Base-by-base conservation (phyloP, 2,329 filamentous ascomycete species). In the Fusarium vanettenii region DNA sequence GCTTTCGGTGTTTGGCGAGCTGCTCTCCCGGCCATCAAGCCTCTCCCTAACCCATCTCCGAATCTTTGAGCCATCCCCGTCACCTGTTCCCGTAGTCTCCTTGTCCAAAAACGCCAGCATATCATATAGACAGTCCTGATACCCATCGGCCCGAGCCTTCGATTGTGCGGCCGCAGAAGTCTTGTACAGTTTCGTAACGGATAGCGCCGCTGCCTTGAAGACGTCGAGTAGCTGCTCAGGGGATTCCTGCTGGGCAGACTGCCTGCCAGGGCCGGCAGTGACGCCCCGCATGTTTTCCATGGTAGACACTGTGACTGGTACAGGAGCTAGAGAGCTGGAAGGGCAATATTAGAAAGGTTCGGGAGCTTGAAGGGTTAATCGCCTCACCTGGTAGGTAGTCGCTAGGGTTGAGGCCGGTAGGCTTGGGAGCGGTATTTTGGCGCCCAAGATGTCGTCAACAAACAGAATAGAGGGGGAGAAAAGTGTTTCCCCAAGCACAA, bases 181-280 rank as follows among this genome's bases (percentile, higher is more conserved):
- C 84, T 98, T 98, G 86, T 98, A 98, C 16, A 99, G 91, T 80
- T 97, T 98, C 57, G 97, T 98, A 65, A 98, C 95, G 7, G 95
- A 97, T 37, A 98, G 88, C 22, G 97, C 97, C 37, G 97, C 97
- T 18, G 93, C 92, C 83, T 95, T 97, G 88, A 99, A 99, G 68
- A 94, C 92, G 78, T 96, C 92, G 67, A 98, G 91, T 57, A 98
- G 91, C 80, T 91, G 88, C 80, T 92, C 91, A 20, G 89, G 88
- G 20, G 86, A 85, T 77, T 84, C 81, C 79, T 76, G 76, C 52
- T 79, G 79, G 48, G 77, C 70, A 62, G 79, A 70, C 66, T 84
- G 80, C 71, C 79, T 82, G 25, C 78, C 81, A 11, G 68, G 52
- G 25, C 76, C 71, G 20, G 73, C 67, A 55, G 80, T 77, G 41